Conservation (phyloP, 2,329 filamentous ascomycete species). For the Fusarium hainanense region DNA sequence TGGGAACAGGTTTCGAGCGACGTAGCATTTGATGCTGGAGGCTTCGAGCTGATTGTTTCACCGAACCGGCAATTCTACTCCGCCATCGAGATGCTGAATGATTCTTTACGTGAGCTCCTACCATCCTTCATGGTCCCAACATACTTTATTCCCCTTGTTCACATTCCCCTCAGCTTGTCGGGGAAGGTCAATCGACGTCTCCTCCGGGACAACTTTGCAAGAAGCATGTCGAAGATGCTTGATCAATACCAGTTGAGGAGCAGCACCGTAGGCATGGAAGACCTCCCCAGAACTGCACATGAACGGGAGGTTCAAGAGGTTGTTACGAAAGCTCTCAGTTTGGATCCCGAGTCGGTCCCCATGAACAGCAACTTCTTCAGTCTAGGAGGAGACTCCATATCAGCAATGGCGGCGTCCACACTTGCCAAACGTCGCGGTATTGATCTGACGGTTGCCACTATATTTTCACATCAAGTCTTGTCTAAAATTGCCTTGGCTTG, state of each 20-base stretch:
- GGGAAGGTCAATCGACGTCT: constrained; percentile 10
- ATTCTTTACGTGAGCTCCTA: background rate
- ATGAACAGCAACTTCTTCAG: constrained; percentile 8
- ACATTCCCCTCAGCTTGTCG: background rate
- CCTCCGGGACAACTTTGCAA: background rate
- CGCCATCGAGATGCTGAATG: background rate
- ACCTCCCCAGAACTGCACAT: background rate
- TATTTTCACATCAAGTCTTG: background rate
- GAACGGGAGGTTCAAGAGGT: background rate
- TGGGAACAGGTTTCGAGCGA: background rate
- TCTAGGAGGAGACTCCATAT: constrained; percentile 9
- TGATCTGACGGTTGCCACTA: background rate
- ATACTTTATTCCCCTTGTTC: background rate
- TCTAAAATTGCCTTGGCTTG: background rate
- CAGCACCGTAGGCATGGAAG: background rate
- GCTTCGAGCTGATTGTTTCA: background rate
- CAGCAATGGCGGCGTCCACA: constrained; percentile 2
- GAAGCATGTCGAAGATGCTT: background rate
- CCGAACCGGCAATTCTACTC: background rate
- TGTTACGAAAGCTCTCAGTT: background rate
- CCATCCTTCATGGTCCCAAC: constrained; percentile 2
- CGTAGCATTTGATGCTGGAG: background rate
- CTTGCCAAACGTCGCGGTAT: background rate
- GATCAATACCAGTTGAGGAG: background rate
- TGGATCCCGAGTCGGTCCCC: background rate